Conservation (phyloP, 345 rosid genomes). For the Camelina neglecta region DNA sequence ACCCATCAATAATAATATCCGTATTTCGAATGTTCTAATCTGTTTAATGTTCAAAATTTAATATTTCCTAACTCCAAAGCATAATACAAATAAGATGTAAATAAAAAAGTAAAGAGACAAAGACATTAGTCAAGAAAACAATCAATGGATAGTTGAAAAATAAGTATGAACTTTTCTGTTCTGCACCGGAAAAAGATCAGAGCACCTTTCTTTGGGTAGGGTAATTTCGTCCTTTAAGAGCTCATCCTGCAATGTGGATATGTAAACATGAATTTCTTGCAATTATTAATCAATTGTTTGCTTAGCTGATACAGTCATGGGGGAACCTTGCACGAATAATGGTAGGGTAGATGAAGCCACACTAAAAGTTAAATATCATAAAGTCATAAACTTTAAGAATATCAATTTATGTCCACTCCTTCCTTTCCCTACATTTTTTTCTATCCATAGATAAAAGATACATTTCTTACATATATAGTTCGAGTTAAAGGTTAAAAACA, state of each 20-base stretch:
- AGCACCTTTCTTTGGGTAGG: not conserved
- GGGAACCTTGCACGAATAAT: conserved; percentile 22
- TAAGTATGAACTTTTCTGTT: not conserved
- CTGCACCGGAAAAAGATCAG: not conserved
- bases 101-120: not conserved
- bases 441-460: conserved; percentile 7
- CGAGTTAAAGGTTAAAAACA: not conserved
- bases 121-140: not conserved
- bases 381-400: conserved; percentile 11
- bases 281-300: not conserved
- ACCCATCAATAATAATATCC: too few species aligned
- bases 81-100: too few species aligned
- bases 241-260: not conserved
- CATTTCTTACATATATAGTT: not conserved
- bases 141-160: not conserved
- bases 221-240: not conserved
- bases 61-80: not conserved
- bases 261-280: not conserved
- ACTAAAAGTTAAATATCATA: conserved; percentile 32
- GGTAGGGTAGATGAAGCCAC: conserved; percentile 30
- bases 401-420: conserved; percentile 34
- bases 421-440: conserved; percentile 16
- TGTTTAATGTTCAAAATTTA: not conserved
- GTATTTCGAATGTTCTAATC: not conserved
- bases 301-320: conserved; percentile 1